Evolutionary conservation across 2,329 filamentous ascomycete genomes (phyloP), one percentile per base, ranked within the genome.

Genomic region (Dactylellina leptospora): DNA sequence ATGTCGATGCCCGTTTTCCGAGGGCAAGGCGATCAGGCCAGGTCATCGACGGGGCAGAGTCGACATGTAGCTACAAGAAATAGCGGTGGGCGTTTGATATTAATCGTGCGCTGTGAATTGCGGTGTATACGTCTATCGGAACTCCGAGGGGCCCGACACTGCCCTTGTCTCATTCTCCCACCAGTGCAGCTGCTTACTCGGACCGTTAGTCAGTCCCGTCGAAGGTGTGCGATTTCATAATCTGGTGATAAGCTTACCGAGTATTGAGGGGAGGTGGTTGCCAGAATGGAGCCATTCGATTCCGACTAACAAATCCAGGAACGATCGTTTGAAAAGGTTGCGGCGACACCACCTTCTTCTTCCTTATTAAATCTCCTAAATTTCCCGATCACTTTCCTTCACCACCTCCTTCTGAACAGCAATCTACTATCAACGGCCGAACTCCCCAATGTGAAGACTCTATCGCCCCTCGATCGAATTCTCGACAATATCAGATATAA

Each of bases 351-450:
- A 13, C n/a, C n/a, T n/a, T n/a, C n/a, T n/a, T n/a, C n/a, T n/a
- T n/a, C n/a, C n/a, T n/a, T 13, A 13, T 48, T 38, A 45, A 62
- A 27, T 62, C 47, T 62, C 58, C 58, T 27, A 62, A 62, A 53
- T 22, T 56, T 48, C 36, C 36, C 47, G 38, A 36, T 18, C 23
- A 45, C 27, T 16, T 51, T 51, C 22, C 23, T 20, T 9, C 23
- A 13, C n/a, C n/a, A n/a, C n/a, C n/a, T n/a, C n/a, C n/a, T 20
- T 16, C 22, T 33, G 42, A 47, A 20, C 20, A 36, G 6, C 42
- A 11, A 6, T 20, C 51, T 20, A 27, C 11, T 20, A 23, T 23
- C 18, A 51, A 33, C 4, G 10, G 40, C 22, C 28, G 16, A 11
- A 18, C 45, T 25, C 5, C 2, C 28, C 51, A 42, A 44, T 27